These are phyloP conservation scores for Pneumocystis canis DNA, from an alignment of 1,139 yeast genomes.

Conservation along the genomic window DNA sequence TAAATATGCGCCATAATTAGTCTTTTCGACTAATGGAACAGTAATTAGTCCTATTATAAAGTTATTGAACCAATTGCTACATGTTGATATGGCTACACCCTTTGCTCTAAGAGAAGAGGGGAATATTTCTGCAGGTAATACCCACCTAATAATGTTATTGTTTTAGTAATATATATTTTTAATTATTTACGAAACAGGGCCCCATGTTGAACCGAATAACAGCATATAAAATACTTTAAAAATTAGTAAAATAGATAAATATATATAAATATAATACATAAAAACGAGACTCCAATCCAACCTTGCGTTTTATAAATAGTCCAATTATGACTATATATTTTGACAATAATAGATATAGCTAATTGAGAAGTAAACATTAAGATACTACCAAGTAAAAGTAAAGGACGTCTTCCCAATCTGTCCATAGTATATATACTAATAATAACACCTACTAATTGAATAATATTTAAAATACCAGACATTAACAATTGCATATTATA, in stretches of 20 bases:
- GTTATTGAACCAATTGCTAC: conserved; percentile 14
- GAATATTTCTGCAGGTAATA: conserved; percentile 8
- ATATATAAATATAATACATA: background rate
- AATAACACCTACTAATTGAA: conserved; percentile 14
- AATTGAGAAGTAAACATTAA: conserved; percentile 53
- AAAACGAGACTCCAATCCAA: conserved; percentile 8
- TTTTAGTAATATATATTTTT: background rate
- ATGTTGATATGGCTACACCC: conserved; percentile 11
- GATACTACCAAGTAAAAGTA: conserved; percentile 47
- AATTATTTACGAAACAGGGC: conserved; percentile 10
- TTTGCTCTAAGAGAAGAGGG: conserved; percentile 11
- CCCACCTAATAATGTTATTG: background rate
- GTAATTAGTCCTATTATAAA: conserved; percentile 15
- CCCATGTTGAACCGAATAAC: conserved; percentile 8
- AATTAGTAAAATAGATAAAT: background rate
- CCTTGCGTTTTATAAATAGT: conserved; percentile 5
- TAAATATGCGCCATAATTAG: conserved; percentile 9
- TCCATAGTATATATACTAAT: conserved; percentile 35
- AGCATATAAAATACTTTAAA: conserved; percentile 6
- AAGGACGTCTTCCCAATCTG: conserved; percentile 52
- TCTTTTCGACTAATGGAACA: conserved; percentile 6
- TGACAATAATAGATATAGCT: conserved; percentile 46
- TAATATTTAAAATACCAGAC: conserved; percentile 16
- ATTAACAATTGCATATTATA: conserved; percentile 29
- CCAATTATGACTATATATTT: conserved; percentile 6